Conservation (phyloP, 345 rosid genomes). For the Hibiscus mutabilis region DNA sequence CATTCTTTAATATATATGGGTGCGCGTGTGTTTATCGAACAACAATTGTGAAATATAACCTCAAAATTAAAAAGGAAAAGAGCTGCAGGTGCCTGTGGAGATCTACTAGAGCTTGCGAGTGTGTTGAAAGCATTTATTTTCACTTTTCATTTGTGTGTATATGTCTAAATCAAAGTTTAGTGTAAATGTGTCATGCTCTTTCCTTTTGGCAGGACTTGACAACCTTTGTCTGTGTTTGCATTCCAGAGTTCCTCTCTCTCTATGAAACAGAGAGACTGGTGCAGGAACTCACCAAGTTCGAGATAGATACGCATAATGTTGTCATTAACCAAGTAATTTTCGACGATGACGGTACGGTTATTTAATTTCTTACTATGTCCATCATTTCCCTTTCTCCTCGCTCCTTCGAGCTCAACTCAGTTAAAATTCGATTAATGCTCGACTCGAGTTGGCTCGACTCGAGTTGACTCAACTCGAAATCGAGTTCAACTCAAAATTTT, state of each 20-base stretch:
- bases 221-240: conserved; percentile 93
- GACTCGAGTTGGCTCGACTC: no score
- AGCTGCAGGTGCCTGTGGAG: no score
- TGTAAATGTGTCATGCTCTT: not conserved
- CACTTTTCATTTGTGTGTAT: not conserved
- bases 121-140: not conserved
- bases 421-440: no score
- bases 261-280: conserved; percentile 98
- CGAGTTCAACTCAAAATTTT: no score
- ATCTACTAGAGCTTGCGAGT: not conserved
- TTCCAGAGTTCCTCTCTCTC: conserved; percentile 97
- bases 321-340: conserved; percentile 94
- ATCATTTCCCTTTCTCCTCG: not conserved
- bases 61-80: not conserved
- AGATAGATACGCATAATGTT: conserved; percentile 93
- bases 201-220: conserved; percentile 74
- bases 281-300: conserved; percentile 97
- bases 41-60: not conserved
- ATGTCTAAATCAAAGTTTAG: not conserved
- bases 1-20: not conserved
- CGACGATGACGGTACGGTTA: conserved; percentile 63
- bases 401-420: no score
- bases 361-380: not conserved
- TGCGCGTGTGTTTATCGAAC: not conserved
- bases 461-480: no score